These are phyloP conservation scores for Spatholobus suberectus DNA, from an alignment of 306 rosid species.

Conservation along the genomic window DNA sequence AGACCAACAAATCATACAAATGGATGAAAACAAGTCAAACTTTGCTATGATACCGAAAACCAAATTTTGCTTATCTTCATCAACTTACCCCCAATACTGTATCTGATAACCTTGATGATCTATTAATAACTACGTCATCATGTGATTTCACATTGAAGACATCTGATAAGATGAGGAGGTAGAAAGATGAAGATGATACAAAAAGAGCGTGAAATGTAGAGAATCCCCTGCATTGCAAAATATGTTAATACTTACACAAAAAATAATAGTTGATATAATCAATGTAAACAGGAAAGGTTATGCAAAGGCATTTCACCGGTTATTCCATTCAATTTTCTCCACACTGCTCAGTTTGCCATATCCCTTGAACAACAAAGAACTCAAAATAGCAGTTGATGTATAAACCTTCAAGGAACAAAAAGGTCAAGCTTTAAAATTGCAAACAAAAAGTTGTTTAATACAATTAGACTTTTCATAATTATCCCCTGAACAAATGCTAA, in stretches of 20 bases:
- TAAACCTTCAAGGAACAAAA: constrained; percentile 63
- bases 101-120: constrained; percentile 61
- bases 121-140: constrained; percentile 47
- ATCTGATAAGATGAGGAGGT: constrained; percentile 60
- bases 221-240: constrained; percentile 63
- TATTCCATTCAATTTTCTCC: constrained; percentile 75
- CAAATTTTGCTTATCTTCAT: constrained; percentile 17
- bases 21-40: not conserved
- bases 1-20: not conserved
- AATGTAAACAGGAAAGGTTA: constrained; percentile 3
- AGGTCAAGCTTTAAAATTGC: not conserved
- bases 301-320: constrained; percentile 56
- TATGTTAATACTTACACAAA: not conserved
- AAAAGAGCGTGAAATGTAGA: constrained; percentile 75
- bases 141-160: constrained; percentile 51
- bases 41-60: constrained; percentile 8
- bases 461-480: not conserved
- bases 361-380: constrained; percentile 52
- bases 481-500: too few species aligned
- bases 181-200: constrained; percentile 63
- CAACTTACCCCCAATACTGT: constrained; percentile 64
- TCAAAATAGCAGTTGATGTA: constrained; percentile 50
- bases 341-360: constrained; percentile 55
- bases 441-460: not conserved
- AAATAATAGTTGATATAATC: not conserved